A percentile compares a stretch with the other conserved stretches of the same genome.
Evolutionary conservation across 1,284 basidiomycete species (phyloP).

Genomic region (Agroathelia rolfsii): DNA sequence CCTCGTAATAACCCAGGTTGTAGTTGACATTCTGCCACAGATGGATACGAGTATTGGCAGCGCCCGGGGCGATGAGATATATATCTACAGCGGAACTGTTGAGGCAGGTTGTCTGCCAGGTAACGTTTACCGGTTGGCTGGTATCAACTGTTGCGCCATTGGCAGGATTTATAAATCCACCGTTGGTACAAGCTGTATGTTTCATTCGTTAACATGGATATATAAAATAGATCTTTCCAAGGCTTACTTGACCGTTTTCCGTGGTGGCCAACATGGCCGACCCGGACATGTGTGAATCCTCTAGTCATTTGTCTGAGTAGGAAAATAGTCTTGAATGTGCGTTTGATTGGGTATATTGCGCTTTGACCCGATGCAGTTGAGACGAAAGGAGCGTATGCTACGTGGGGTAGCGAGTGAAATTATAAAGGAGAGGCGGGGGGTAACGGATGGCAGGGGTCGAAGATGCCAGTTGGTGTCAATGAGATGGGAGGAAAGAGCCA

Average conservation of each 20-base stretch:
- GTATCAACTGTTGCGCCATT: conserved; percentile 43
- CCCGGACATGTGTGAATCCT: conserved; percentile 20
- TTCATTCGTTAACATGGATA: neutral
- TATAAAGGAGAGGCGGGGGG: too few relatives aligned
- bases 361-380: too few relatives aligned
- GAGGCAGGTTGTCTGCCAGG: conserved; percentile 64
- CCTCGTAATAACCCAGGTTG: conserved; percentile 42
- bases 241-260: conserved; percentile 16
- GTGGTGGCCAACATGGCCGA: conserved; percentile 17
- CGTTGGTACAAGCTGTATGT: conserved; percentile 38
- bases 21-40: conserved; percentile 54
- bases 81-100: conserved; percentile 50
- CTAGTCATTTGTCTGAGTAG: conserved; percentile 11
- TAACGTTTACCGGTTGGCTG: conserved; percentile 47
- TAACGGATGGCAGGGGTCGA: too few relatives aligned
- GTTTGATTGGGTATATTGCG: too few relatives aligned
- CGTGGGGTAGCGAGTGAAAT: too few relatives aligned
- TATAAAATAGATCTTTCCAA: conserved; percentile 4
- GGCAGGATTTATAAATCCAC: conserved; percentile 52
- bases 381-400: too few relatives aligned
- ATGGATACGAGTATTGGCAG: conserved; percentile 42
- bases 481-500: too few relatives aligned
- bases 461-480: too few relatives aligned
- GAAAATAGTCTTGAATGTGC: too few relatives aligned
- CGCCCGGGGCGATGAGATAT: conserved; percentile 56